Evolutionary conservation across 192 early-diverging fungal species (phyloP).

Genomic region (Radiomyces spectabilis): DNA sequence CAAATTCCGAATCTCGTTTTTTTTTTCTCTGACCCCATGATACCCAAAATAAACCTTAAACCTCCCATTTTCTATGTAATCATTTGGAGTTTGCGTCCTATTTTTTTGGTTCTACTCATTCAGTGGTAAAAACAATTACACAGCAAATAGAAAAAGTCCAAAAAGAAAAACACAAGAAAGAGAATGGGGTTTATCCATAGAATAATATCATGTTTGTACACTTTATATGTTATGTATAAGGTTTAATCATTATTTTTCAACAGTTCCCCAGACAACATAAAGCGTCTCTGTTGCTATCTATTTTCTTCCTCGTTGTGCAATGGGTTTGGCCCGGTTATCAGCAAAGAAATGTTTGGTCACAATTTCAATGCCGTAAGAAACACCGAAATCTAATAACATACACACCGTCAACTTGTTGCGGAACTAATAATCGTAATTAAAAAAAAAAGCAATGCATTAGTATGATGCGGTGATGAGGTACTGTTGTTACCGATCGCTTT

Average conservation of each 20-base stretch:
- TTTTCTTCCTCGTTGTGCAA: constrained; percentile 32
- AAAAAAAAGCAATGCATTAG: constrained; percentile 1
- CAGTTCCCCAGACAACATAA: no score
- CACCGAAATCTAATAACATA: constrained; percentile 87
- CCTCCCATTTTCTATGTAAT: no score
- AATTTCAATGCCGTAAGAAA: constrained; percentile 76
- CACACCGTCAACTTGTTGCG: constrained; percentile 68
- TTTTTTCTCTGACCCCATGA: no score
- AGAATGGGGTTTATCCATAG: neutral
- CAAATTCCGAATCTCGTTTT: no score
- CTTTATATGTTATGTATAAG: no score
- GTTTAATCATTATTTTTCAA: no score
- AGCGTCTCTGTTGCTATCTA: neutral
- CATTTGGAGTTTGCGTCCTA: no score
- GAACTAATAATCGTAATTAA: constrained; percentile 52
- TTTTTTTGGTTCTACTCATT: no score
- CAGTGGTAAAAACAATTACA: neutral
- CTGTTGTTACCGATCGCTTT: no score
- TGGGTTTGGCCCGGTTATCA: constrained; percentile 84
- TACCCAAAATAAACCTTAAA: no score
- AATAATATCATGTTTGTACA: neutral
- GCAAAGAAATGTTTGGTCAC: constrained; percentile 73
- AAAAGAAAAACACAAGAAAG: neutral
- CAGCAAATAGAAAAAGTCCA: neutral
- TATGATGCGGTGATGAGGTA: neutral